Evolutionary conservation across 768 basidiomycete genomes (phyloP).

Genomic region (Tricholoma terreum): DNA sequence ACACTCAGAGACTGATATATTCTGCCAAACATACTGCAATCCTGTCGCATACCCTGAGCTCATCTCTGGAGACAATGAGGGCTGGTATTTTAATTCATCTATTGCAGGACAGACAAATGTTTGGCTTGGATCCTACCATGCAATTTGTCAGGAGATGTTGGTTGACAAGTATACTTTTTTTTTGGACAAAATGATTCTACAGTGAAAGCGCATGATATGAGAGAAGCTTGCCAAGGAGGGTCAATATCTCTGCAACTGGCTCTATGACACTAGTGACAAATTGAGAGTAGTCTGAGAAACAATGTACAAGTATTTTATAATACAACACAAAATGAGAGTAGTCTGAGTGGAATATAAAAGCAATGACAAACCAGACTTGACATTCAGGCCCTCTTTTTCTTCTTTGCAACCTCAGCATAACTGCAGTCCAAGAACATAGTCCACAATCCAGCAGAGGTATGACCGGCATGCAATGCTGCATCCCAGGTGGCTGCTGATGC

Average conservation of each 20-base stretch:
- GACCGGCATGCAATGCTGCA: neutral
- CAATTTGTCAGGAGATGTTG: conserved; percentile 34
- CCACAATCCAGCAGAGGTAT: neutral
- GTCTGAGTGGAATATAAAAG: no score
- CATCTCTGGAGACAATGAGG: no score
- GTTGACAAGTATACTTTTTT: conserved; percentile 30
- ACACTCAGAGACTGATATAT: no score
- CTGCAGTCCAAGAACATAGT: neutral
- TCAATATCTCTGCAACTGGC: neutral
- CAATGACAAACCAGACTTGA: no score
- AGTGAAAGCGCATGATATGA: neutral
- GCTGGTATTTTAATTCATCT: no score
- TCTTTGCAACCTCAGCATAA: no score
- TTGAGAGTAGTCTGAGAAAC: no score
- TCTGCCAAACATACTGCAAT: no score
- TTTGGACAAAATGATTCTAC: conserved; percentile 21
- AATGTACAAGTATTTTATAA: no score
- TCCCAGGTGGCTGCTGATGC: neutral
- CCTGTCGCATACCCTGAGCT: no score
- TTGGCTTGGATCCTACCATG: conserved; percentile 29
- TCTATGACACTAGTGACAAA: neutral
- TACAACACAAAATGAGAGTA: no score
- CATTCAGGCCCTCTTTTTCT: neutral
- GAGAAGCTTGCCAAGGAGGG: neutral
- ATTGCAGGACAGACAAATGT: no score